Evolutionary conservation across 495 filamentous ascomycete genomes (phyloP).

Genomic region (Hypomontagnella monticulosa): DNA sequence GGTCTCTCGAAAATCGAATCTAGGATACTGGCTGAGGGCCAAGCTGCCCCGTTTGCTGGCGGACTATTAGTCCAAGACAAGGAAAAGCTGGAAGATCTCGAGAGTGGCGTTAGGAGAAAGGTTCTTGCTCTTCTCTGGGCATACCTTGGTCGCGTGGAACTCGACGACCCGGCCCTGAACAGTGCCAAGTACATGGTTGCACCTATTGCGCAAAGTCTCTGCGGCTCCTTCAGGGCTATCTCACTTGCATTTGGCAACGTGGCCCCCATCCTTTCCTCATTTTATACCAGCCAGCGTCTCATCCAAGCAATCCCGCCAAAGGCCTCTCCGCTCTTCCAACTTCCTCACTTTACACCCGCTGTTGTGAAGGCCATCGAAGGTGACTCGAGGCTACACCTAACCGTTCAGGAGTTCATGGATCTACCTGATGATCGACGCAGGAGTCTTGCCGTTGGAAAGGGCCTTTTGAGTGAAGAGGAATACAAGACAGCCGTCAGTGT

Average conservation of each 20-base stretch:
- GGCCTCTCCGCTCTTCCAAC: constrained; percentile 87
- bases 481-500: constrained; percentile 79
- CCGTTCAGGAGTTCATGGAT: constrained; percentile 87
- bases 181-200: constrained; percentile 81
- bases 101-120: constrained; percentile 79
- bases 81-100: constrained; percentile 71
- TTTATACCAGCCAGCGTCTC: constrained; percentile 80
- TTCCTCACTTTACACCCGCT: constrained; percentile 83
- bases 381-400: constrained; percentile 76
- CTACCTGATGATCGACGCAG: constrained; percentile 78
- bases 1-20: constrained; percentile 84
- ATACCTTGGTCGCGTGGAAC: constrained; percentile 85
- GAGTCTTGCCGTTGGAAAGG: constrained; percentile 71
- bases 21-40: constrained; percentile 70
- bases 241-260: constrained; percentile 87
- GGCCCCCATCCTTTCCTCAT: constrained; percentile 81
- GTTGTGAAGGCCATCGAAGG: constrained; percentile 81
- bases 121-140: constrained; percentile 92
- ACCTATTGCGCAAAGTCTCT: constrained; percentile 83
- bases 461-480: constrained; percentile 76
- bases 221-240: constrained; percentile 86
- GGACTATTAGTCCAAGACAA: constrained; percentile 76
- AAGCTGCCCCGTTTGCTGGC: constrained; percentile 55
- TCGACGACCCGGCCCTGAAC: constrained; percentile 74
- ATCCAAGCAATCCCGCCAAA: constrained; percentile 88